Evolutionary conservation across 2,329 filamentous ascomycete species (phyloP).

Genomic region (Fusarium incarnatum): DNA sequence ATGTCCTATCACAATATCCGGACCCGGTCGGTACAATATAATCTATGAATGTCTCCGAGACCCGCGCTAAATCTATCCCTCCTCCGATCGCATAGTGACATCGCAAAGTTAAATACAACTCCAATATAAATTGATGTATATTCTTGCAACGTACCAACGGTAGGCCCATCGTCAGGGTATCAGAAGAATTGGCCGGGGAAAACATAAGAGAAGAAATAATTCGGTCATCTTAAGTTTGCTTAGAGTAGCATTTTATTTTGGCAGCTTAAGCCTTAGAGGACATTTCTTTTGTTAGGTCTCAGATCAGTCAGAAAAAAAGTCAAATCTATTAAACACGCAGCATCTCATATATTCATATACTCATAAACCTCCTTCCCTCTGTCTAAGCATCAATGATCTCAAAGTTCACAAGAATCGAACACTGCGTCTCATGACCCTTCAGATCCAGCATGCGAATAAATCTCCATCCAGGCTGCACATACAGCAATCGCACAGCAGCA

Average conservation of each 20-base stretch:
- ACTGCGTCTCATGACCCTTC: conserved; percentile 72
- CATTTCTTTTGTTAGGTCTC: neutral
- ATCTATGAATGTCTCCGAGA: neutral
- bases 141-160: no score
- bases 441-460: conserved; percentile 75
- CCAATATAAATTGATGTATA: no score
- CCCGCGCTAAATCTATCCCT: neutral
- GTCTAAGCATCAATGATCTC: conserved; percentile 60
- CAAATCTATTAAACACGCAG: neutral
- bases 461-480: conserved; percentile 67
- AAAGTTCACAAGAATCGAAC: conserved; percentile 71
- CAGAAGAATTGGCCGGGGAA: neutral
- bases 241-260: neutral
- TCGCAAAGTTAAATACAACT: no score
- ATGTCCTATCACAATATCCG: conserved; percentile 18
- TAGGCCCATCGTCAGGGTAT: neutral
- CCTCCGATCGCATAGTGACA: neutral
- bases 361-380: neutral
- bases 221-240: neutral
- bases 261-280: neutral
- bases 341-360: conserved; percentile 8
- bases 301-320: neutral
- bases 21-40: conserved; percentile 2
- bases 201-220: neutral
- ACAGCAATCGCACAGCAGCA: conserved; percentile 68